Conservation (phyloP, 139 green algal species). For the Nannochloris sp. region DNA sequence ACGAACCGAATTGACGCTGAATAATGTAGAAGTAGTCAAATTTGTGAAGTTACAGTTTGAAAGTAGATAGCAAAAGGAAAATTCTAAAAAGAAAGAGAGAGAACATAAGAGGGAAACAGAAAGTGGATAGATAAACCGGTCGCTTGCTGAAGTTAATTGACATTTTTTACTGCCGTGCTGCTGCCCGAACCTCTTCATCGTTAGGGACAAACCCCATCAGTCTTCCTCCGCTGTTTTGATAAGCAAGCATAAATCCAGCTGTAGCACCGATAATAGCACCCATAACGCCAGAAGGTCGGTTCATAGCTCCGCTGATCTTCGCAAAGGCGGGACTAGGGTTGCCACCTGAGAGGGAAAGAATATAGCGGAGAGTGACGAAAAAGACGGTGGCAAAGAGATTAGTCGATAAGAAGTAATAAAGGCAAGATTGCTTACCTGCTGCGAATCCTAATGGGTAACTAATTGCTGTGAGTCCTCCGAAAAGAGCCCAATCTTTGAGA, state of each 20-base stretch:
- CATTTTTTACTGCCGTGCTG: neutral
- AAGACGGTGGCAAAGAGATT: neutral
- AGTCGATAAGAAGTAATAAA: neutral
- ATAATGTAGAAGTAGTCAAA: neutral
- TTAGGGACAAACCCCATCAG: conserved; percentile 26
- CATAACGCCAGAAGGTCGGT: conserved; percentile 4
- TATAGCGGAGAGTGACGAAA: neutral
- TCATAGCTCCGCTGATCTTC: conserved; percentile 13
- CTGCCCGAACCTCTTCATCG: conserved; percentile 11
- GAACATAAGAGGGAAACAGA: neutral
- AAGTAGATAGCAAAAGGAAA: neutral
- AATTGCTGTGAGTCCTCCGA: neutral
- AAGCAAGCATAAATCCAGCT: conserved; percentile 30
- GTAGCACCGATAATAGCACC: conserved; percentile 7
- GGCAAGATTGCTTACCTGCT: conserved; percentile 3
- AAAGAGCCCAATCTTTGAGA: conserved; percentile 4
- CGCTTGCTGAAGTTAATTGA: too few relatives aligned
- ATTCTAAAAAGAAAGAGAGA: neutral
- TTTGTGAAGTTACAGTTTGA: neutral
- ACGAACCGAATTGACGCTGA: too few relatives aligned
- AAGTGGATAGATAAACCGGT: too few relatives aligned
- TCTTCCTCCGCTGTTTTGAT: conserved; percentile 21
- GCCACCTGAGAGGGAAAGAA: neutral
- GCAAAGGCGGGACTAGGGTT: conserved; percentile 20
- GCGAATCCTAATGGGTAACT: conserved; percentile 15